Evolutionary conservation across 108 stramenopile species (phyloP).

Genomic region (Phaeodactylum tricornutum): DNA sequence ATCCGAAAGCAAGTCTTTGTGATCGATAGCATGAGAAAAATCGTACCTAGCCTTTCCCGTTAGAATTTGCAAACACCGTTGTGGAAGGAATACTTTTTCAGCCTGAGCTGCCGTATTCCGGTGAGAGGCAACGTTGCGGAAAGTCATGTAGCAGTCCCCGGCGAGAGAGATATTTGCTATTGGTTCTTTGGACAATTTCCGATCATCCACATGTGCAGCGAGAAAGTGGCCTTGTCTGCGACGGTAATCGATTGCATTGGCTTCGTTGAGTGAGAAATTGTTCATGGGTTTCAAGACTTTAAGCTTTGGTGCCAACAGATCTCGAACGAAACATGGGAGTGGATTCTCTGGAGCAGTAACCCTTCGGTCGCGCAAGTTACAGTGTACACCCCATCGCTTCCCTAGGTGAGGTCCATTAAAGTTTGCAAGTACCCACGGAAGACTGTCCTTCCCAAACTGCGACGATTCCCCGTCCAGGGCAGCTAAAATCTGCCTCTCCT

Average conservation of each 20-base stretch:
- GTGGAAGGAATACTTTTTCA: constrained; percentile 20
- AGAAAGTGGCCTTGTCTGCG: constrained; percentile 32
- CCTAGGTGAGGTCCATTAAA: constrained; percentile 46
- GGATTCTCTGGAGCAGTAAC: constrained; percentile 30
- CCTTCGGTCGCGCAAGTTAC: constrained; percentile 36
- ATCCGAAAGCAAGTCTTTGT: constrained; percentile 37
- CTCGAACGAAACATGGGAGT: constrained; percentile 23
- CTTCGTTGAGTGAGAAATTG: constrained; percentile 41
- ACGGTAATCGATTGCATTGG: constrained; percentile 60
- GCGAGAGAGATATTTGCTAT: constrained; percentile 48
- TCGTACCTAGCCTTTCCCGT: constrained; percentile 55
- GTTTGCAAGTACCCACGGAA: constrained; percentile 25
- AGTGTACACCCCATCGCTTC: constrained; percentile 66
- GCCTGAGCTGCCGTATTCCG: constrained; percentile 5
- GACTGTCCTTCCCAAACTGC: neutral
- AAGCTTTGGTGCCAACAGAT: constrained; percentile 26
- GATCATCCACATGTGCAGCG: constrained; percentile 45
- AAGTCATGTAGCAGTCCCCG: constrained; percentile 58
- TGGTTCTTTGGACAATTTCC: constrained; percentile 46
- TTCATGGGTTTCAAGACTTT: constrained; percentile 8
- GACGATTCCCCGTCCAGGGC: constrained; percentile 16
- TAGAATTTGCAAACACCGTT: constrained; percentile 37
- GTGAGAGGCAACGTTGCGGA: constrained; percentile 19
- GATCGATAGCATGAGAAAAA: constrained; percentile 51
- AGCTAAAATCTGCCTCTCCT: constrained; percentile 29